Evolutionary conservation across 169 alveolate species (phyloP), one percentile per base, ranked within the genome.

Genomic region (Plasmodium knowlesi): DNA sequence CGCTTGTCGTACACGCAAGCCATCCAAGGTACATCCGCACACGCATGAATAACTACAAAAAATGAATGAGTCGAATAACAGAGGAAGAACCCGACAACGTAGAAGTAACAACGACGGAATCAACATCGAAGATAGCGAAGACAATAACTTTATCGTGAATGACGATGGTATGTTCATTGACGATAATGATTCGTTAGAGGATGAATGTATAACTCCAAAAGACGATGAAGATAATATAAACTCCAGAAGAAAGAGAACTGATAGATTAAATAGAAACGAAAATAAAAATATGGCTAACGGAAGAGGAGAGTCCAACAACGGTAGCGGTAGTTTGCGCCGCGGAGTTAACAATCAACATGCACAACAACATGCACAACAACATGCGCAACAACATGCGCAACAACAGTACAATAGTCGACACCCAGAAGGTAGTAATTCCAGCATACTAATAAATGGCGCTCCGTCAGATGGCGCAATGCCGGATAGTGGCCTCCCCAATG

Each of bases 151-250:
- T 37, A 9, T 76, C 19, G 61, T 41, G 3, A 85, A 85, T 85
- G 93, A 85, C 67, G 85, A 85, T 85, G 93, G 93, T 53, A 85
- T 82, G 61, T 73, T 85, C 81, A 85, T 85, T 5, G 93, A 85
- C 67, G 93, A 85, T 54, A 85, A 73, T 76, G 79, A 85, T 16
- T 54, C 79, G 39, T 32, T 85, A 74, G 93, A 85, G 79, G 93
- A 85, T 50, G 86, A 85, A 34, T 85, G 93, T 53, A 53, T 74
- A 3, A 85, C 93, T 46, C 93, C 93, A n/a, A 85, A 74, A 22
- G 93, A 85, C 70, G 93, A 85, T 74, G 93, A 85, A 32, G 93
- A 85, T 32, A 85, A 74, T 76, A n/a, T 76, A 2, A 74, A 85
- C 67, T 73, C 86, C 3, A 85, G 43, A 85, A 85, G 54, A 76